Conservation (phyloP, 768 basidiomycete species). For the Artomyces pyxidatus region DNA sequence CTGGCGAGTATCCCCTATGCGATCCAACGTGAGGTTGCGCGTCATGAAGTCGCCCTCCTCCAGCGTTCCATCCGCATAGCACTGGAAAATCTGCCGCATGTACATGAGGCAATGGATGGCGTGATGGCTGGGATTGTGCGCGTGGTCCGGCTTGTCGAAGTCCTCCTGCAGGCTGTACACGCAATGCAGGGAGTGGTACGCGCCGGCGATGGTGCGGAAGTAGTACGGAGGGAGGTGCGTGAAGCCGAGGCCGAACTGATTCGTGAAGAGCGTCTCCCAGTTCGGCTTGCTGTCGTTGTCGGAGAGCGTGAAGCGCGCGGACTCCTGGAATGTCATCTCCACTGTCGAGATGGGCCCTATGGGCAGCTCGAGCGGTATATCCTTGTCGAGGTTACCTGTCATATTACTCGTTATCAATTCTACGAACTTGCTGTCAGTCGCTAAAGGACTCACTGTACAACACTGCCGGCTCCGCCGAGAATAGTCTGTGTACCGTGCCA, state of each 20-base stretch:
- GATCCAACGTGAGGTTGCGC: slow-evolving; percentile 9
- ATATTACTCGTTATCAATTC: background rate
- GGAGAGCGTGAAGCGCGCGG: background rate
- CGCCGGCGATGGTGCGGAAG: background rate
- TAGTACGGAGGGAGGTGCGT: background rate
- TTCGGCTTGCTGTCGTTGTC: background rate
- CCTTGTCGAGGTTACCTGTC: background rate
- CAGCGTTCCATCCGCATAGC: background rate
- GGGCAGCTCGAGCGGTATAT: background rate
- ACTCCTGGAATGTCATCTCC: slow-evolving; percentile 9
- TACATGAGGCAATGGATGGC: background rate
- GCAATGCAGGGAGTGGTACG: background rate
- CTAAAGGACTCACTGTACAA: background rate
- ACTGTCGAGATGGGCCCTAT: slow-evolving; percentile 4
- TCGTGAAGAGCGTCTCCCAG: background rate
- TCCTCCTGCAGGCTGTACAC: background rate
- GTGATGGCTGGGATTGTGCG: background rate
- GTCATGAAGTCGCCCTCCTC: background rate
- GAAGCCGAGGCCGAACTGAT: background rate
- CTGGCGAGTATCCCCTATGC: slow-evolving; percentile 13
- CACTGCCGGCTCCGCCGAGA: background rate
- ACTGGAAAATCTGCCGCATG: background rate
- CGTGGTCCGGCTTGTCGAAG: background rate
- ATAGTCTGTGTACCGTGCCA: background rate
- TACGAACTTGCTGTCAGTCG: background rate